phyloP scores from a whole-genome alignment of 768 basidiomycete species.

The Baorangia bicolor region DNA sequence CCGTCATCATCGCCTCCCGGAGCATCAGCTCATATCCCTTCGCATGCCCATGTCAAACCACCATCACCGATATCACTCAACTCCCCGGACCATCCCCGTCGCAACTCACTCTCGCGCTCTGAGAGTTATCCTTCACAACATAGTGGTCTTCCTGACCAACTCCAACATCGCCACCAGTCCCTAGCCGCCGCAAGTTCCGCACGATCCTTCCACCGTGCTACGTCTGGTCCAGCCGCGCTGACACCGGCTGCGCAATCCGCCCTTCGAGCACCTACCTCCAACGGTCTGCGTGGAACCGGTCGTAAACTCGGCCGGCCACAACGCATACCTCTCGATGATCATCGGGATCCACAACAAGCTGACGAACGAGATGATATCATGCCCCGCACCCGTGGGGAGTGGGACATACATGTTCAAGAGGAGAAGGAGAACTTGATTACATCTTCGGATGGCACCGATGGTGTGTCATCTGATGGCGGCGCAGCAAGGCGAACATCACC shows the following conservation, averaged over 20 bases:
- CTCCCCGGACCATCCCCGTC: constrained; percentile 40
- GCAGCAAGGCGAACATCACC: constrained; percentile 26
- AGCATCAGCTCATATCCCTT: constrained; percentile 16
- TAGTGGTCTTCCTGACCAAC: constrained; percentile 30
- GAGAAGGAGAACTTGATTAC: constrained; percentile 42
- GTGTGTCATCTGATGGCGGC: constrained; percentile 24
- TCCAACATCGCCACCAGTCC: constrained; percentile 31
- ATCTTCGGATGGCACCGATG: constrained; percentile 26
- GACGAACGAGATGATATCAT: constrained; percentile 38
- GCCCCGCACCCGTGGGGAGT: constrained; percentile 29
- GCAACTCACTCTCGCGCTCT: constrained; percentile 61
- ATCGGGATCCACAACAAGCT: constrained; percentile 30
- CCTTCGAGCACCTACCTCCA: constrained; percentile 31
- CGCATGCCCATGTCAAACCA: constrained; percentile 25
- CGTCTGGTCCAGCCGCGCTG: constrained; percentile 54
- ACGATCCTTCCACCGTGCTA: constrained; percentile 65
- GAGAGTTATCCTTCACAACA: constrained; percentile 58
- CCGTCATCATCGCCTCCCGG: constrained; percentile 26
- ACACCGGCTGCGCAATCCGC: constrained; percentile 32
- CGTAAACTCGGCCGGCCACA: constrained; percentile 37
- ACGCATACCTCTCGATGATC: constrained; percentile 38
- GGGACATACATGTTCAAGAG: constrained; percentile 32
- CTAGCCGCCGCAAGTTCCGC: constrained; percentile 21
- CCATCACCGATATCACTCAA: constrained; percentile 36
- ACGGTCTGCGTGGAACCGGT: constrained; percentile 34